Conservation (phyloP, 1,284 basidiomycete genomes). For the Cutaneotrichosporon sp. region DNA sequence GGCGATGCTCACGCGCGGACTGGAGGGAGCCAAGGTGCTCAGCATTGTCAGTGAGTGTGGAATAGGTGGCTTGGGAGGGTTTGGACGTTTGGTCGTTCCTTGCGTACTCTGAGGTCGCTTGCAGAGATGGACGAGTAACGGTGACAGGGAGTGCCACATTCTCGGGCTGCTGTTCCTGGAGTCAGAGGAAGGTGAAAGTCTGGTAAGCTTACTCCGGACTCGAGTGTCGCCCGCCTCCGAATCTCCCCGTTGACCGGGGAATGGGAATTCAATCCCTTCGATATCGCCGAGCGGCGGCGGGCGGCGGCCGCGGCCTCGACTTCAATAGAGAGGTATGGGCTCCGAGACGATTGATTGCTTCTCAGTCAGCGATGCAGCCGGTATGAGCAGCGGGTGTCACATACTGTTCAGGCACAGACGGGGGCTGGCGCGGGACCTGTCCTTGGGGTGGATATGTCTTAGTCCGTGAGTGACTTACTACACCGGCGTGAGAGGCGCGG, state of each 20-base stretch:
- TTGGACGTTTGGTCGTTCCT: neutral
- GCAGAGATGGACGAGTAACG: neutral
- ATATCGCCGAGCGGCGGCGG: neutral
- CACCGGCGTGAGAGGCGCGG: no score
- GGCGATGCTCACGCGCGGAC: neutral
- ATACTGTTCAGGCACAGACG: neutral
- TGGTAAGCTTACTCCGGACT: neutral
- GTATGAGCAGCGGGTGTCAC: neutral
- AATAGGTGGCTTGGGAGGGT: neutral
- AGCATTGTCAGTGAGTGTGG: neutral
- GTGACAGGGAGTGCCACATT: neutral
- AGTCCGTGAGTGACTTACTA: neutral
- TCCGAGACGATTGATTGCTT: neutral
- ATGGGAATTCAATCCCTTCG: neutral
- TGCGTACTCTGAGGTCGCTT: neutral
- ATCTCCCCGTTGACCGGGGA: neutral
- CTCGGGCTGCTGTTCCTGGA: neutral
- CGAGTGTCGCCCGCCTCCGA: neutral
- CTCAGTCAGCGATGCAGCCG: neutral
- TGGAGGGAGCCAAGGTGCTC: neutral
- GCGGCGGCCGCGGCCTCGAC: neutral
- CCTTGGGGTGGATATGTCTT: no score
- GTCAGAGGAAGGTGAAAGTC: neutral
- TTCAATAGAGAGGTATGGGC: neutral
- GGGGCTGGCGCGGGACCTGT: no score